These are phyloP conservation scores for Coniosporium apollinis DNA, from an alignment of 495 filamentous ascomycete species.

Conservation along the genomic window DNA sequence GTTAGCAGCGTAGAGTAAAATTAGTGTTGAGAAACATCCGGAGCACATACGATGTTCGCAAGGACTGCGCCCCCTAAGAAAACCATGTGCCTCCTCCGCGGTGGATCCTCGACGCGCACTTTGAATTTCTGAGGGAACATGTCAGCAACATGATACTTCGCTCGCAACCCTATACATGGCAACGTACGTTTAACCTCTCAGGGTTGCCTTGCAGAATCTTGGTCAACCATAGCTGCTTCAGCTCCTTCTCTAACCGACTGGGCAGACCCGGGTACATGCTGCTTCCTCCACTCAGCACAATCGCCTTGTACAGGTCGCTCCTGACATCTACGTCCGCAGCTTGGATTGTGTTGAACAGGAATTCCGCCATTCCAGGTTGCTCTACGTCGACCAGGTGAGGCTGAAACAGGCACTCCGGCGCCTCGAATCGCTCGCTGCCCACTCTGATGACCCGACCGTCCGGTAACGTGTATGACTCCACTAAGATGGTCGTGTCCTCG, in stretches of 20 bases:
- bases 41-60: slow-evolving; percentile 61
- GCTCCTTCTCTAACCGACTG: slow-evolving; percentile 87
- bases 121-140: slow-evolving; percentile 67
- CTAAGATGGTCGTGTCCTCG: slow-evolving; percentile 93
- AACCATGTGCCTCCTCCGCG: slow-evolving; percentile 92
- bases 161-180: not conserved
- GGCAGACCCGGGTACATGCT: slow-evolving; percentile 98
- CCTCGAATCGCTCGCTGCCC: slow-evolving; percentile 92
- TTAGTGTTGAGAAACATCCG: not conserved
- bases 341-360: slow-evolving; percentile 98
- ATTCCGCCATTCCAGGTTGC: slow-evolving; percentile 88
- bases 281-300: slow-evolving; percentile 89
- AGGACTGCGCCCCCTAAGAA: slow-evolving; percentile 95
- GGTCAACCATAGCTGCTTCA: slow-evolving; percentile 97
- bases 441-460: slow-evolving; percentile 93
- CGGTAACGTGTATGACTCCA: slow-evolving; percentile 92
- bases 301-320: slow-evolving; percentile 83
- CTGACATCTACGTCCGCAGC: slow-evolving; percentile 88
- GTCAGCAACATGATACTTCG: slow-evolving; percentile 11
- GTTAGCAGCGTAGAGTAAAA: slow-evolving; percentile 4
- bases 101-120: slow-evolving; percentile 95
- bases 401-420: slow-evolving; percentile 96
- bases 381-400: slow-evolving; percentile 96
- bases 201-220: slow-evolving; percentile 77
- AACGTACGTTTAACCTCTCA: slow-evolving; percentile 60